Evolutionary conservation across 148 eudicot genomes (phyloP), one percentile per base, ranked within the genome.

Genomic region (Oxyria digyna): DNA sequence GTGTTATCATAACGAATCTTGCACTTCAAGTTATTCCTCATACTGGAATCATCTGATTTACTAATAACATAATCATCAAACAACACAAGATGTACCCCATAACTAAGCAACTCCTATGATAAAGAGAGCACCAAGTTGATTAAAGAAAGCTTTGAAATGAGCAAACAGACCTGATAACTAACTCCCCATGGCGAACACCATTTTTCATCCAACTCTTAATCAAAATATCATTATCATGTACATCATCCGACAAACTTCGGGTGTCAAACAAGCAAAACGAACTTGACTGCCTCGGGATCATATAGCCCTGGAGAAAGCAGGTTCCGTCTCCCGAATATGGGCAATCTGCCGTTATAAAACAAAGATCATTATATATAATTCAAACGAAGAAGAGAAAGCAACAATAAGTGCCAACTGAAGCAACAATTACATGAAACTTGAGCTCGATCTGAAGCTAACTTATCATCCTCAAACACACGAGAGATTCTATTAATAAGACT

Each of bases 241-340:
- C 52, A 70, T 79, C 74, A 64, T 77, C 73, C 45, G 88, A 87
- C 74, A 89, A 77, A 72, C 98, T 76, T 43, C 96, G 91, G n/a
- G 96, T 87, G 74, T 93, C 96, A 76, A 73, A 87, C 71, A 93
- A 69, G 77, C 89, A 89, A 77, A 93, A 83, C 21, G 89, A 81
- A 49, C 75, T 72, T 15, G 86, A 79, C 40, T 69, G 71, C 85
- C 79, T 78, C 15, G 88, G 98, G 38, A 87, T 80, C 91, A 74
- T 81, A 72, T 87, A 87, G 71, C 87, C 89, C 69, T 81, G 88
- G 64, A 85, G 82, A 69, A 93, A 89, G 78, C 63, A 80, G 49
- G 96, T 93, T 42, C 95, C 96, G 49, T 81, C 88, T 50, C 78
- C 85, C 72, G 32, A 24, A 67, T 73, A 71, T 11, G 80, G 43